Conservation (phyloP, 306 rosid genomes). For the Fragaria ananassa region DNA sequence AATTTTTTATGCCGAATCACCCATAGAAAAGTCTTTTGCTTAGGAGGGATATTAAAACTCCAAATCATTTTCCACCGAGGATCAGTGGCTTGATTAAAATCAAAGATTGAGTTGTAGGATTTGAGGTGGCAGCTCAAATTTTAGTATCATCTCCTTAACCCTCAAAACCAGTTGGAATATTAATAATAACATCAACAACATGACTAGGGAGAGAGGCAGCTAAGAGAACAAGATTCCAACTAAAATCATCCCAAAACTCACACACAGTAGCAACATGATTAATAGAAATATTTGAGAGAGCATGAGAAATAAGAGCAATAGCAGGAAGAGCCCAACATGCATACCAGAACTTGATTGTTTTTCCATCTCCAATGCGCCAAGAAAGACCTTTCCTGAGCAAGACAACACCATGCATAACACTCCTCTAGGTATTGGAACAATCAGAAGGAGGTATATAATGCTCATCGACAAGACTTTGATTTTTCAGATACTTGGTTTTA, state of each 20-base stretch:
- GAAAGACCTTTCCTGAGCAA: not conserved
- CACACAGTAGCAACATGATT: no score
- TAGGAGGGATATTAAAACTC: not conserved
- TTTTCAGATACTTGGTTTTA: not conserved
- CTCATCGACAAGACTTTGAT: not conserved
- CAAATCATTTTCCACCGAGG: not conserved
- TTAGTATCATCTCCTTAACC: not conserved
- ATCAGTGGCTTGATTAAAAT: fast-evolving
- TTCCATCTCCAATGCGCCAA: not conserved
- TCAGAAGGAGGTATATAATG: not conserved
- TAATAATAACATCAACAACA: not conserved
- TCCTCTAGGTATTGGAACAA: not conserved
- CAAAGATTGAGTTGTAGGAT: not conserved
- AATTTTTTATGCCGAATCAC: not conserved
- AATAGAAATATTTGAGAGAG: no score
- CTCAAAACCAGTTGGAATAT: not conserved
- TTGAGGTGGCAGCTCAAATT: not conserved
- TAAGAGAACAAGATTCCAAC: not conserved
- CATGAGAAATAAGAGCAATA: no score
- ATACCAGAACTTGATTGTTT: not conserved
- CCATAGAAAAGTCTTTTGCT: not conserved
- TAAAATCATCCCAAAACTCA: not conserved
- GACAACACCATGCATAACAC: not conserved
- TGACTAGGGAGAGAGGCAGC: not conserved
- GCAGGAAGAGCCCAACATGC: not conserved